Conservation (phyloP, 768 basidiomycete genomes). For the Phylloporus rhodoxanthus region DNA sequence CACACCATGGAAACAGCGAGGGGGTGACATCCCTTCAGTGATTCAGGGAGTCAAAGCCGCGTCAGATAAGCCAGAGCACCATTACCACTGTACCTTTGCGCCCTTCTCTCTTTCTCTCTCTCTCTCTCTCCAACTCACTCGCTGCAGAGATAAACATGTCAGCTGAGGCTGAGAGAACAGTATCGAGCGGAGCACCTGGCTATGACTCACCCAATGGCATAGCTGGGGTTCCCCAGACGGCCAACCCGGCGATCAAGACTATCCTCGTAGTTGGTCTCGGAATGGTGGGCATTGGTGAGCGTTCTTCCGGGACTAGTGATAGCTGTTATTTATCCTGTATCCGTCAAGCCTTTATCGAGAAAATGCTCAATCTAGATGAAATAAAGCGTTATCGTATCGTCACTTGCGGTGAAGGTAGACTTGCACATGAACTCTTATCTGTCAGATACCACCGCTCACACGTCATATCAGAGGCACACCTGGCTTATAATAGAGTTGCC, state of each 20-base stretch:
- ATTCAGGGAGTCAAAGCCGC: neutral
- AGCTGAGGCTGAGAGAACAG: neutral
- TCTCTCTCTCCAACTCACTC: neutral
- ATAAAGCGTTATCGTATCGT: conserved; percentile 45
- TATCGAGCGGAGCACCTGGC: neutral
- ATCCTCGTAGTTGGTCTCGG: neutral
- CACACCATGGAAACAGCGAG: neutral
- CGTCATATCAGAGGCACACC: conserved; percentile 30
- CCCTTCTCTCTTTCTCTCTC: neutral
- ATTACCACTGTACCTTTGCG: neutral
- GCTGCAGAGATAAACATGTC: neutral
- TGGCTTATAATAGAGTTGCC: conserved; percentile 49
- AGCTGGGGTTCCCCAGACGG: neutral
- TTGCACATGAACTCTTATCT: conserved; percentile 21
- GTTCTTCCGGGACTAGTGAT: neutral
- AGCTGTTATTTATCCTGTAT: neutral
- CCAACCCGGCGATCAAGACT: neutral
- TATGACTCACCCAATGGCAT: neutral
- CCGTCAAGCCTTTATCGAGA: conserved; percentile 56
- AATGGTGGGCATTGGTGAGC: conserved; percentile 2
- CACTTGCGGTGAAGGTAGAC: conserved; percentile 53
- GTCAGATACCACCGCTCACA: conserved; percentile 10
- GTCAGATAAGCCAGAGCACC: neutral
- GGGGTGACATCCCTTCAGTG: neutral
- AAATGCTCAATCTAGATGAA: conserved; percentile 53